These are phyloP conservation scores for Arthrobotrys megalospora DNA, from an alignment of 2,329 filamentous ascomycete species.

Conservation along the genomic window DNA sequence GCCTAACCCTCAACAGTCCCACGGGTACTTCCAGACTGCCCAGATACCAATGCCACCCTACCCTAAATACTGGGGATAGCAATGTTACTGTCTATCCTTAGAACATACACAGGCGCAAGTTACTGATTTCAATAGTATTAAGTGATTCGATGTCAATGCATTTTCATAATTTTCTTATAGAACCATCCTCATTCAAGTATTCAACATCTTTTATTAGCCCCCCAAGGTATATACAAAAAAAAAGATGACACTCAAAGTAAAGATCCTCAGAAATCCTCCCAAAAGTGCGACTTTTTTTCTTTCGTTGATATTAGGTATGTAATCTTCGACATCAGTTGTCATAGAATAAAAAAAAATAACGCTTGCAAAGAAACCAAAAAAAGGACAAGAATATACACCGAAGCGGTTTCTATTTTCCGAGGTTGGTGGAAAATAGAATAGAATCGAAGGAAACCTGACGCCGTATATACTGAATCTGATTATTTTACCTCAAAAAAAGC, in stretches of 20 bases:
- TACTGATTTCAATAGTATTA: too few species aligned
- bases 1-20: too few species aligned
- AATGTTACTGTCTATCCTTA: too few species aligned
- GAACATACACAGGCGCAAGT: too few species aligned
- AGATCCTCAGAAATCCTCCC: neutral
- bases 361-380: conserved; percentile 6
- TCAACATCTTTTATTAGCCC: neutral
- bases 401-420: conserved; percentile 9
- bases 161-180: too few species aligned
- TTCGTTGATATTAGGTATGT: conserved; percentile 15
- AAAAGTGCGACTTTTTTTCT: conserved; percentile 2
- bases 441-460: conserved; percentile 38
- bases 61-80: too few species aligned
- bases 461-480: conserved; percentile 44
- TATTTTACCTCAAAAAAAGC: conserved; percentile 33
- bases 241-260: neutral
- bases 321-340: conserved; percentile 21
- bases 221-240: conserved; percentile 24
- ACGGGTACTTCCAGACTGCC: neutral
- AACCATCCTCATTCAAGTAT: neutral
- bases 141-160: too few species aligned
- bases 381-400: conserved; percentile 39
- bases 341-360: conserved; percentile 15
- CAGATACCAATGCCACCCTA: too few species aligned
- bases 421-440: neutral